Conservation (phyloP, 257 asterid species). For the Phtheirospermum japonicum region DNA sequence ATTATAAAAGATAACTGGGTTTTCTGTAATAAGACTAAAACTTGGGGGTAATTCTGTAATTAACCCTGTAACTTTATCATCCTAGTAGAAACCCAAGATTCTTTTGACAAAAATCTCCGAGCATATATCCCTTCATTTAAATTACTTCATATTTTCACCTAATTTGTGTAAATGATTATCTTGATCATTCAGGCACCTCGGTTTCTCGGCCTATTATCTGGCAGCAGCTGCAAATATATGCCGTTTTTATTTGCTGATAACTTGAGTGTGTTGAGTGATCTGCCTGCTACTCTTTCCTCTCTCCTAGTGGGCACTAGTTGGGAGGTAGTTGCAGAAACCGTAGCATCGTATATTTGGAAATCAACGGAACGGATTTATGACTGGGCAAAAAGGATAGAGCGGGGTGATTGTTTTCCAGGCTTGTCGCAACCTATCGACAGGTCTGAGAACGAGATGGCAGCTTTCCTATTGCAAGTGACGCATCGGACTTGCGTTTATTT, state of each 20-base stretch:
- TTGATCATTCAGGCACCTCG: constrained; percentile 58
- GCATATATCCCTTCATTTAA: background rate
- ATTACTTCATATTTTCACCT: background rate
- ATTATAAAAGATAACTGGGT: no score
- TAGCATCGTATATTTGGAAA: constrained; percentile 47
- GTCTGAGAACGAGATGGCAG: constrained; percentile 48
- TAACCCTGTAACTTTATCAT: no score
- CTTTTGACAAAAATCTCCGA: no score
- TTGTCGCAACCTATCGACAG: constrained; percentile 40
- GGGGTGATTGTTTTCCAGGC: constrained; percentile 26
- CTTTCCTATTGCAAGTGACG: constrained; percentile 54
- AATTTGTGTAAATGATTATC: background rate
- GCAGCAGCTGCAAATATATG: constrained; percentile 76
- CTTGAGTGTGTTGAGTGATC: constrained; percentile 60
- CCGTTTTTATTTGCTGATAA: constrained; percentile 57
- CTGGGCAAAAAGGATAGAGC: constrained; percentile 38
- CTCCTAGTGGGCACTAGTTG: constrained; percentile 50
- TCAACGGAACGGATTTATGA: constrained; percentile 56
- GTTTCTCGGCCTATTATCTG: constrained; percentile 76
- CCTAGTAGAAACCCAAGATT: no score
- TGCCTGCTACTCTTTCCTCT: constrained; percentile 67
- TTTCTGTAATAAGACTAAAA: no score
- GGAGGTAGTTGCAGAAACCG: constrained; percentile 57
- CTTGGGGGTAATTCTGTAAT: no score
- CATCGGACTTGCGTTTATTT: constrained; percentile 53